Percentiles rank a stretch among this genome's conserved stretches.
Evolutionary conservation across 352 stramenopile genomes (phyloP).

Genomic region (Thraustotheca clavata): DNA sequence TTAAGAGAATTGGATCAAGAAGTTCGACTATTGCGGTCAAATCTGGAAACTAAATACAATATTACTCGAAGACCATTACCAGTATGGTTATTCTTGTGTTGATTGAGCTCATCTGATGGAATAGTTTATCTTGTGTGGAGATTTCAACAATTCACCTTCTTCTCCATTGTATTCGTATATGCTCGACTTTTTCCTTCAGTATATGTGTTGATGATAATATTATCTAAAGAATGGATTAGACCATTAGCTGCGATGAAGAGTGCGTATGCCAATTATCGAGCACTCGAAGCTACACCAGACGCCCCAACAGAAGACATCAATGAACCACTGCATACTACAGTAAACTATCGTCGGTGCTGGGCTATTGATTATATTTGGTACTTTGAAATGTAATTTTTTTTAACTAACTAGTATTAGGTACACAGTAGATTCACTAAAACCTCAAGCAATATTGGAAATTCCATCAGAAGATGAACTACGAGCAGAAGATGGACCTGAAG

Average conservation of each 20-base stretch:
- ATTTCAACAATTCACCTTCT: conserved; percentile 85
- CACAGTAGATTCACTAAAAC: conserved; percentile 53
- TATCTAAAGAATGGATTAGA: neutral
- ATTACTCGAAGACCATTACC: conserved; percentile 49
- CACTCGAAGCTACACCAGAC: neutral
- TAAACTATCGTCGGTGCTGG: conserved; percentile 82
- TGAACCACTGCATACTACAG: conserved; percentile 75
- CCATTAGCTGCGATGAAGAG: conserved; percentile 26
- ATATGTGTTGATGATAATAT: neutral
- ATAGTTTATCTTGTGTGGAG: conserved; percentile 69
- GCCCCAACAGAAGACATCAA: conserved; percentile 8
- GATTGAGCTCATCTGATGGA: neutral
- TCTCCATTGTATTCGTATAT: conserved; percentile 84
- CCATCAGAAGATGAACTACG: conserved; percentile 54
- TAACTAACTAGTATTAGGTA: conserved; percentile 19
- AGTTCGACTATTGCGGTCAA: conserved; percentile 65
- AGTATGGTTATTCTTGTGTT: conserved; percentile 22
- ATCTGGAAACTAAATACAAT: conserved; percentile 80
- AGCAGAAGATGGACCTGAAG: conserved; percentile 56
- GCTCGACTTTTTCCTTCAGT: conserved; percentile 70
- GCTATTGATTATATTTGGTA: conserved; percentile 87
- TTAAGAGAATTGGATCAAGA: conserved; percentile 77
- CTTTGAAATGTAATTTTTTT: too few species aligned
- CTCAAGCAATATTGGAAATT: conserved; percentile 58
- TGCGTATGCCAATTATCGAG: conserved; percentile 53